Conservation (phyloP, 257 asterid genomes). For the Ehretia macrophylla region DNA sequence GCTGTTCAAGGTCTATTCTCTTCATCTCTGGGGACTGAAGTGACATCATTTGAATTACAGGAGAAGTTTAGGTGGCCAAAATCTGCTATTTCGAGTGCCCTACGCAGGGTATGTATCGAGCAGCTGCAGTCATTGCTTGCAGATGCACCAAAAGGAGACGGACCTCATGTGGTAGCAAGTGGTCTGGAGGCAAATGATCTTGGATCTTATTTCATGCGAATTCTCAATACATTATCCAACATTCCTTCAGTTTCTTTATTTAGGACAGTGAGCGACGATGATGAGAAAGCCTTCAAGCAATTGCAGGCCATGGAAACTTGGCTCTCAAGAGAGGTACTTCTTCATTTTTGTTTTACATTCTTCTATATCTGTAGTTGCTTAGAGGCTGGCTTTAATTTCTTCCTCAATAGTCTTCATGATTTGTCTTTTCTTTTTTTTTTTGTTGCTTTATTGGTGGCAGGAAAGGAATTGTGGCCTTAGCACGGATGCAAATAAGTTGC, state of each 20-base stretch:
- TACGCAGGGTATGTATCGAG: constrained; percentile 78
- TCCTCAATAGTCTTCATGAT: neutral
- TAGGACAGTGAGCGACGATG: constrained; percentile 61
- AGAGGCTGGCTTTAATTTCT: neutral
- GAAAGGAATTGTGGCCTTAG: constrained; percentile 60
- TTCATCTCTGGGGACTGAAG: constrained; percentile 92
- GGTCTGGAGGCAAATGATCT: constrained; percentile 75
- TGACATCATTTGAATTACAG: constrained; percentile 88
- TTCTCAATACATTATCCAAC: constrained; percentile 59
- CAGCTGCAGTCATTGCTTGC: constrained; percentile 84
- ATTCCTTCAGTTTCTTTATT: constrained; percentile 95
- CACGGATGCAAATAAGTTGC: constrained; percentile 53
- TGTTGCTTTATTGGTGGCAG: constrained; percentile 48
- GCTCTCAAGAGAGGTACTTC: constrained; percentile 71
- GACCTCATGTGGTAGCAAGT: constrained; percentile 42
- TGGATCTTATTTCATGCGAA: constrained; percentile 79
- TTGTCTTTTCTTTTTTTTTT: too few species aligned
- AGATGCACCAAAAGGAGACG: constrained; percentile 79
- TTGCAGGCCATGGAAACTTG: constrained; percentile 72
- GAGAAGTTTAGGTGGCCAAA: constrained; percentile 95
- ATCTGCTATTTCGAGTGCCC: constrained; percentile 60
- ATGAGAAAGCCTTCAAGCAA: constrained; percentile 66
- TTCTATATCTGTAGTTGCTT: neutral
- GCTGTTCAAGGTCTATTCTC: constrained; percentile 94
- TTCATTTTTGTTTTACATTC: constrained; percentile 10